Percentiles rank a stretch among this genome's conserved stretches.
Evolutionary conservation across 331 rosid genomes (phyloP).

Genomic region (Quercus phellos): DNA sequence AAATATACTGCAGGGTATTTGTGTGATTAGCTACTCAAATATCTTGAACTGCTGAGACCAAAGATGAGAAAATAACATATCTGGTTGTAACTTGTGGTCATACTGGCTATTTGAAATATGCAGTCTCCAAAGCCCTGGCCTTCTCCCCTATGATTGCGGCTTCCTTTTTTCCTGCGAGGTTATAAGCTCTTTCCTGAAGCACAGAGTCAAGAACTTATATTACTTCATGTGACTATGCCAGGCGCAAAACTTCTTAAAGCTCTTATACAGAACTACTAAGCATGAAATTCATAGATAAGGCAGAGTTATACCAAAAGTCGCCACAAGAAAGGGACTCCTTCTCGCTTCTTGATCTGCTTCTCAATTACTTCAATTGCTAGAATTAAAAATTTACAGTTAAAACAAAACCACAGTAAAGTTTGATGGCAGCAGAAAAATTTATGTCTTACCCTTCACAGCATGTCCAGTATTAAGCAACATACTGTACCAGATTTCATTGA

Average conservation of each 20-base stretch:
- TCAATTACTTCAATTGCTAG: constrained; percentile 61
- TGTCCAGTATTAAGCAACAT: constrained; percentile 60
- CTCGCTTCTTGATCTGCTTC: constrained; percentile 51
- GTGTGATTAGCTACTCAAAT: background rate
- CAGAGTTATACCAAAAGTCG: constrained; percentile 55
- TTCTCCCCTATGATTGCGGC: constrained; percentile 46
- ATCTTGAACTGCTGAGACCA: background rate
- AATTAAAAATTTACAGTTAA: background rate
- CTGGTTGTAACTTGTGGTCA: background rate
- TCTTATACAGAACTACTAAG: background rate
- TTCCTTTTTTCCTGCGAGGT: constrained; percentile 49
- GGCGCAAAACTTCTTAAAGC: background rate
- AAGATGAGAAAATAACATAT: background rate
- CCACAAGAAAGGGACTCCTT: constrained; percentile 65
- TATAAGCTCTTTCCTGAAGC: constrained; percentile 69
- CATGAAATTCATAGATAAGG: background rate
- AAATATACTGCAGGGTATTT: background rate
- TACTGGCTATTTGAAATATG: constrained; percentile 41
- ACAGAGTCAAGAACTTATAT: background rate
- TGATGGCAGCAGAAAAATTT: background rate
- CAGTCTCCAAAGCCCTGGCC: constrained; percentile 56
- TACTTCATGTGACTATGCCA: background rate
- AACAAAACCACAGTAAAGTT: background rate
- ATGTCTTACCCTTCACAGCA: constrained; percentile 48
- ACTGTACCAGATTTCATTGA: constrained; percentile 75